These are phyloP conservation scores for Xylaria telfairii DNA, from an alignment of 495 filamentous ascomycete genomes.

Conservation along the genomic window DNA sequence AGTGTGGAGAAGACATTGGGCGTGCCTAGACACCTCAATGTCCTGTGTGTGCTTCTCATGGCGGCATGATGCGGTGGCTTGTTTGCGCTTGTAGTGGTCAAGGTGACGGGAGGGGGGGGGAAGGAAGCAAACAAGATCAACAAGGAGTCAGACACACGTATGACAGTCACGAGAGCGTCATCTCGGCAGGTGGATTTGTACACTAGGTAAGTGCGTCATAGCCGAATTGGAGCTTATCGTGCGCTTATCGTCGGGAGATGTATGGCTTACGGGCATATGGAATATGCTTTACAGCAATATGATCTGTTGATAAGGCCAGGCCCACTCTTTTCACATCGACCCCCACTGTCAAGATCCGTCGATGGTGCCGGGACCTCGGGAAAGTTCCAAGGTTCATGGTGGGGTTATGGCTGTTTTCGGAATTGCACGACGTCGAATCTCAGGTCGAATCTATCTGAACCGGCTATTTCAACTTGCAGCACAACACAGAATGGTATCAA, in stretches of 20 bases:
- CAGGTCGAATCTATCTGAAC: background rate
- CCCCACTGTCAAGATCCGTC: too few species aligned
- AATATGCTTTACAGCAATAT: background rate
- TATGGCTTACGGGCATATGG: conserved; percentile 4
- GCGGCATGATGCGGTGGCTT: conserved; percentile 47
- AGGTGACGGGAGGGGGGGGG: conserved; percentile 20
- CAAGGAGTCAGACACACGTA: background rate
- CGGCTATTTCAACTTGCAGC: background rate
- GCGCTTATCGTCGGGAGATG: background rate
- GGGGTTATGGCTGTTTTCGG: background rate
- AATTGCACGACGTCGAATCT: background rate
- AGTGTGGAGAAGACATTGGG: conserved; percentile 38
- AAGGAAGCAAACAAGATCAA: background rate
- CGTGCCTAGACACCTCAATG: conserved; percentile 44
- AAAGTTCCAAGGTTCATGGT: too few species aligned
- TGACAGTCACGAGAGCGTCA: conserved; percentile 11
- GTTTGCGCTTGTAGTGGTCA: conserved; percentile 7
- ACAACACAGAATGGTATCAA: background rate
- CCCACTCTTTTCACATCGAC: too few species aligned
- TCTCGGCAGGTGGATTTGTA: conserved; percentile 3
- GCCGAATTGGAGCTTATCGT: background rate
- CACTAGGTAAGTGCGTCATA: conserved; percentile 18
- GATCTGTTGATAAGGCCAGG: too few species aligned
- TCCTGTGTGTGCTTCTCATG: conserved; percentile 49
- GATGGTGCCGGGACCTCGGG: background rate